Percentiles rank a stretch among this genome's conserved stretches.
Evolutionary conservation across 495 filamentous ascomycete genomes (phyloP).

Genomic region (Hypoxylon fuscum): DNA sequence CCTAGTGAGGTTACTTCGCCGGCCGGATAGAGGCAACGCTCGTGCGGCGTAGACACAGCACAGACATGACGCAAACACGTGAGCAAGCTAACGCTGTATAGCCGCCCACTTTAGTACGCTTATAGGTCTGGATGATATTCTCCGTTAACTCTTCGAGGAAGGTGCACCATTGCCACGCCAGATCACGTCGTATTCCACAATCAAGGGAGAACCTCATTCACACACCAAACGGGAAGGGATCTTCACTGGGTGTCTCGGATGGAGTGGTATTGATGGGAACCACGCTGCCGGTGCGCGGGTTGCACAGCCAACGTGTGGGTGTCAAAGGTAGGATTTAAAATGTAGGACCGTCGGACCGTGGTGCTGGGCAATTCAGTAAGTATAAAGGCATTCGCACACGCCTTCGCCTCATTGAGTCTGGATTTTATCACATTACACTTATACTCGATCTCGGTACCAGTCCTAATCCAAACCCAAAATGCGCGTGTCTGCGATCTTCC

Average conservation of each 20-base stretch:
- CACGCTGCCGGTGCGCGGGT: not conserved
- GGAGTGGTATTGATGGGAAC: not conserved
- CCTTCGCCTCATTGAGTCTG: not conserved
- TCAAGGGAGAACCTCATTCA: not conserved
- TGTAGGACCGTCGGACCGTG: not conserved
- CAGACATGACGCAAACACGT: conserved; percentile 15
- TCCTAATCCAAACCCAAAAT: conserved; percentile 8
- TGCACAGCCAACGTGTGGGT: not conserved
- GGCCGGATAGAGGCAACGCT: not conserved
- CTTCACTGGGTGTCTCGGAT: not conserved
- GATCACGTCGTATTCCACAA: not conserved
- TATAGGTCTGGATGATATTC: not conserved
- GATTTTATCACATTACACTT: not conserved
- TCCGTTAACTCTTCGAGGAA: conserved; percentile 1
- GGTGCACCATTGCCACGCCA: not conserved
- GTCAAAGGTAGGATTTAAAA: not conserved
- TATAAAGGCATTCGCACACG: not conserved
- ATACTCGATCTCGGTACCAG: not conserved
- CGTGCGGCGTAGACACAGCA: conserved; percentile 1
- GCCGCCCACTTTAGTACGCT: not conserved
- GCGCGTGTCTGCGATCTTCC: conserved; percentile 23
- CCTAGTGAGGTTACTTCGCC: conserved; percentile 8
- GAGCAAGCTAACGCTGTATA: conserved; percentile 13
- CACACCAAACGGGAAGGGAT: not conserved
- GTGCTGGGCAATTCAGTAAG: not conserved